These are phyloP conservation scores for Linanthus parryae DNA, from an alignment of 148 eudicot species.

Conservation along the genomic window DNA sequence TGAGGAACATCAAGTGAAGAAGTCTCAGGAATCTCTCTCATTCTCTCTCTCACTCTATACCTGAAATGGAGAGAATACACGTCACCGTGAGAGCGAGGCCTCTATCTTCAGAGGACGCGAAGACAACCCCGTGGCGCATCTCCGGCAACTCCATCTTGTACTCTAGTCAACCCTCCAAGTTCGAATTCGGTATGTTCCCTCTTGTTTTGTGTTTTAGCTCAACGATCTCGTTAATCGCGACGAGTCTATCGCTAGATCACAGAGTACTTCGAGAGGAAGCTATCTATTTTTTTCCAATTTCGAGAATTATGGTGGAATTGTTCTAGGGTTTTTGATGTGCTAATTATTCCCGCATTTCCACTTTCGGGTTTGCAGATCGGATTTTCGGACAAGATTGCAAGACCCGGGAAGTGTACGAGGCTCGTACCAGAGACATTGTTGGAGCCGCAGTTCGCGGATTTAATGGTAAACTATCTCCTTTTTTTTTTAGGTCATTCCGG, in stretches of 20 bases:
- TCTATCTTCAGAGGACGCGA: constrained; percentile 66
- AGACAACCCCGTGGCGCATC: constrained; percentile 78
- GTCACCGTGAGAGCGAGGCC: constrained; percentile 86
- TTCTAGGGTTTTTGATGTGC: no score
- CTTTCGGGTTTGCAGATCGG: constrained; percentile 34
- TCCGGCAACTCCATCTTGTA: constrained; percentile 56
- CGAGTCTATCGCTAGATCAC: no score
- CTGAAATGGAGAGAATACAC: constrained; percentile 78
- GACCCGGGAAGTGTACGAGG: constrained; percentile 63
- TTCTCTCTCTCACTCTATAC: background rate
- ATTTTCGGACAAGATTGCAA: constrained; percentile 71
- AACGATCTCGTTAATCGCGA: no score
- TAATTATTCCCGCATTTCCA: background rate
- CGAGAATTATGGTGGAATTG: no score
- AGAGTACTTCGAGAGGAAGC: no score
- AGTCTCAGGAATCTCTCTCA: no score
- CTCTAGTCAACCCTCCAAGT: constrained; percentile 42
- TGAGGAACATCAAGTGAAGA: no score
- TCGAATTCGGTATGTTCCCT: constrained; percentile 62
- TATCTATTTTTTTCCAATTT: no score
- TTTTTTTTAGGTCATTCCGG: no score
- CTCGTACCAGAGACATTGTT: constrained; percentile 74
- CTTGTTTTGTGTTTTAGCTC: background rate
- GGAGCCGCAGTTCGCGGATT: constrained; percentile 84
- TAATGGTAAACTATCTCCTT: no score